Base-by-base conservation (phyloP, 225 moss, liverwort and hornwort species). In the Physcomitrellopsis africana region DNA sequence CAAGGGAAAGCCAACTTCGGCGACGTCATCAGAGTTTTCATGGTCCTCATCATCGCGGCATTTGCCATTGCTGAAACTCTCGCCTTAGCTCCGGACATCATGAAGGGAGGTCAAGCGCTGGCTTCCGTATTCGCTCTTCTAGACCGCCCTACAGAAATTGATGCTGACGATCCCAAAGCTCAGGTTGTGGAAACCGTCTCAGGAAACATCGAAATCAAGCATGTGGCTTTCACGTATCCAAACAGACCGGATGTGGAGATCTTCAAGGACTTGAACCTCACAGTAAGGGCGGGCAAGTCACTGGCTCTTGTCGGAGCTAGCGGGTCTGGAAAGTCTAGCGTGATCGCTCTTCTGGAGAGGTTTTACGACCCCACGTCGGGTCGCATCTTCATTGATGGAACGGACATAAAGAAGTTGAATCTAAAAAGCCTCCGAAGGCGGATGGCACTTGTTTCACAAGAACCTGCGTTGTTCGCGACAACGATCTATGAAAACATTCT, bases 31-130 rank as follows among this genome's bases (percentile, higher is more conserved):
- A 77, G 75, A 1, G 87, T 84, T 19, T 87, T 87, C 80, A 82
- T 87, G 87, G 87, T 82, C 9, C 84, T 87, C 44, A 87, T 84
- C 72, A 65, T 87, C n/a, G 80, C 84, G 17, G 87, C 87, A 5
- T 87, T 87, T 22, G 87, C 87, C 49, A 77, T 87, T 37, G 87
- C 87, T 5, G 87, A 87, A 68, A 87, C 84, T 13, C 75, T 87
- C 1, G 87, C 87, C 3, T 54, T 87, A 24, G 72, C 87, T 3
- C 87, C 87, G 3, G 87, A 87, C 19, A 55, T 87, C 22, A 2
- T 84, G 77, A 84, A 77, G 56, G 87, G 87, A 13, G 80, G 87
- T 1, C 82, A 87, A 68, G 87, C 87, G 1, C 55, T 87, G 5
- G 9, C 79, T 1, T 87, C 87, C 0, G 87, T 87, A 8, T 87